Conservation (phyloP, 305 asterid genomes). For the Petunia hybrid region DNA sequence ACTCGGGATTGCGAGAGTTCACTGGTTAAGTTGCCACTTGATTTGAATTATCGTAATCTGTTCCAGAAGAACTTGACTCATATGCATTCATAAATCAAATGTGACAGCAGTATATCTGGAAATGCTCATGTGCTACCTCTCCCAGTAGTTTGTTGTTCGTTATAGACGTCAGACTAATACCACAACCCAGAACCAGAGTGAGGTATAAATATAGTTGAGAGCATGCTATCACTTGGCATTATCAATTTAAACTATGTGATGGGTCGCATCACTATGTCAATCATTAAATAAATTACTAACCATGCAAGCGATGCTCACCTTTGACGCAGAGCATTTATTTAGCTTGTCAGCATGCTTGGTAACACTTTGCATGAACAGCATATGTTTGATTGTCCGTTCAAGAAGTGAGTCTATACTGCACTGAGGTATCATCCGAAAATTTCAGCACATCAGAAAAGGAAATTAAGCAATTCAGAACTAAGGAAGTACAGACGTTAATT, state of each 20-base stretch:
- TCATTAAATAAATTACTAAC: background rate
- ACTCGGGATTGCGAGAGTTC: no score
- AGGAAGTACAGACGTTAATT: slow-evolving; percentile 19
- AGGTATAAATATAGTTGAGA: no score
- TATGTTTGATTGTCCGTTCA: slow-evolving; percentile 87
- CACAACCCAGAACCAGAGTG: no score
- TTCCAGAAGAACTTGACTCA: no score
- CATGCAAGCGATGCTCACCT: slow-evolving; percentile 52
- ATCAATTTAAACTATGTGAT: background rate
- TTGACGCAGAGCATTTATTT: slow-evolving; percentile 69
- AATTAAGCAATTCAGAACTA: slow-evolving; percentile 29
- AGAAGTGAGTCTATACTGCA: slow-evolving; percentile 98
- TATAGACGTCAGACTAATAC: no score
- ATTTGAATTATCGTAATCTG: no score
- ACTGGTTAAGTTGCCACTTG: no score
- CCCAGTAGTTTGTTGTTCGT: no score
- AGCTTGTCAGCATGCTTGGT: slow-evolving; percentile 90
- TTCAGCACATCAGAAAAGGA: slow-evolving; percentile 48
- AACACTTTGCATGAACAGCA: slow-evolving; percentile 86
- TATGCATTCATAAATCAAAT: no score
- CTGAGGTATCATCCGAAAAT: slow-evolving; percentile 60
- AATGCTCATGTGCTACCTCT: no score
- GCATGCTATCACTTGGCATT: slow-evolving; percentile 17
- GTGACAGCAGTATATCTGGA: no score
- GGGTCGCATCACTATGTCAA: background rate